Evolutionary conservation across 768 basidiomycete species (phyloP).

Genomic region (Trametopsis cervina): DNA sequence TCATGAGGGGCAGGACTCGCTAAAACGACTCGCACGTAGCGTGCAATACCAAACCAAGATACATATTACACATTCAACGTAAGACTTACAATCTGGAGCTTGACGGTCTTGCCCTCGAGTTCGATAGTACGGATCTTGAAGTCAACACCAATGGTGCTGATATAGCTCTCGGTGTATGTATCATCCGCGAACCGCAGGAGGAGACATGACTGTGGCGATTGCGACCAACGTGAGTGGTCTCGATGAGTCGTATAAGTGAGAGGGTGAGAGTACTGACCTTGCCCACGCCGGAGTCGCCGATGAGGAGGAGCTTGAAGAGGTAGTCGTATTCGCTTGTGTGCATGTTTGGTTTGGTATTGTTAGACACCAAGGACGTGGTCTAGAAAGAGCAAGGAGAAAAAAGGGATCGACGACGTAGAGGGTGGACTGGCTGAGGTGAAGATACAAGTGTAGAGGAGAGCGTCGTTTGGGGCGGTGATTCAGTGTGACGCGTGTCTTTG

Average conservation of each 20-base stretch:
- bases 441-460: constrained; percentile 20
- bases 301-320: constrained; percentile 93
- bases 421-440: constrained; percentile 11
- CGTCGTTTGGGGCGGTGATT: constrained; percentile 24
- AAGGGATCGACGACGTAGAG: constrained; percentile 3
- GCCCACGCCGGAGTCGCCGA: constrained; percentile 93
- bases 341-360: constrained; percentile 39
- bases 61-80: neutral
- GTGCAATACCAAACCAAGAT: neutral
- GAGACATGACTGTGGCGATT: constrained; percentile 74
- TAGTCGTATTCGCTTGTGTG: constrained; percentile 94
- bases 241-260: neutral
- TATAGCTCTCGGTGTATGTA: constrained; percentile 96
- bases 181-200: constrained; percentile 92
- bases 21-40: neutral
- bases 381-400: constrained; percentile 2
- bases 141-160: constrained; percentile 96
- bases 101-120: constrained; percentile 96
- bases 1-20: neutral
- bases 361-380: constrained; percentile 2
- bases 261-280: constrained; percentile 59
- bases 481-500: constrained; percentile 27
- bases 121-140: constrained; percentile 99
- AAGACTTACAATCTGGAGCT: constrained; percentile 90
- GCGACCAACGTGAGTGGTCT: too few species aligned